phyloP scores from a whole-genome alignment of 23 red algal species.

The Agarophyton chilense region DNA sequence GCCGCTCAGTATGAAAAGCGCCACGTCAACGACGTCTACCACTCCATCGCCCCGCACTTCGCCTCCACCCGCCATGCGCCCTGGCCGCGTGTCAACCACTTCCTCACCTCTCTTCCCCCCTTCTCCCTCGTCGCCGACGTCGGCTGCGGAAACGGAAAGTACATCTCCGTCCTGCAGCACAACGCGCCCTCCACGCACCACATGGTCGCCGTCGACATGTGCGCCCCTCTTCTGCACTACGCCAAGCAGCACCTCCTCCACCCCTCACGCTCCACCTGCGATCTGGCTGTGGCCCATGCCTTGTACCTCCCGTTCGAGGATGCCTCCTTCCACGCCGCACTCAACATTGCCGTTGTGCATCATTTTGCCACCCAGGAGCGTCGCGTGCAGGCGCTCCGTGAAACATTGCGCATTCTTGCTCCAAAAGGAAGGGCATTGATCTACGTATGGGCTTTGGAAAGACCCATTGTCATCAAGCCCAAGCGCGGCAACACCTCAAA shows the following conservation, averaged over 20 bases:
- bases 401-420: constrained; percentile 68
- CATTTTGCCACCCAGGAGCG: constrained; percentile 72
- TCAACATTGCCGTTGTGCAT: constrained; percentile 97
- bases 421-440: constrained; percentile 58
- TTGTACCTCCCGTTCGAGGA: constrained; percentile 58
- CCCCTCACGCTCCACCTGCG: too few species aligned
- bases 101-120: constrained; percentile 55
- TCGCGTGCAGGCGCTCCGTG: constrained; percentile 61
- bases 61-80: constrained; percentile 79
- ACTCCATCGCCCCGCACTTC: constrained; percentile 90
- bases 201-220: constrained; percentile 25
- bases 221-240: constrained; percentile 1
- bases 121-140: constrained; percentile 66
- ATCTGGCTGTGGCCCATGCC: constrained; percentile 53
- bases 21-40: constrained; percentile 88
- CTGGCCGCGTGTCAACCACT: constrained; percentile 84
- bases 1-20: constrained; percentile 56
- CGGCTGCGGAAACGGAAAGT: constrained; percentile 97
- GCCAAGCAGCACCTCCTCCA: background rate
- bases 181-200: background rate
- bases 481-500: constrained; percentile 15
- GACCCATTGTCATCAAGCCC: constrained; percentile 5
- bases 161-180: constrained; percentile 5
- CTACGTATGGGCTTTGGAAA: constrained; percentile 88
- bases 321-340: constrained; percentile 59